Evolutionary conservation across 106 monocot genomes (phyloP), one percentile per base, ranked within the genome.

Genomic region (Acorus gramineus): DNA sequence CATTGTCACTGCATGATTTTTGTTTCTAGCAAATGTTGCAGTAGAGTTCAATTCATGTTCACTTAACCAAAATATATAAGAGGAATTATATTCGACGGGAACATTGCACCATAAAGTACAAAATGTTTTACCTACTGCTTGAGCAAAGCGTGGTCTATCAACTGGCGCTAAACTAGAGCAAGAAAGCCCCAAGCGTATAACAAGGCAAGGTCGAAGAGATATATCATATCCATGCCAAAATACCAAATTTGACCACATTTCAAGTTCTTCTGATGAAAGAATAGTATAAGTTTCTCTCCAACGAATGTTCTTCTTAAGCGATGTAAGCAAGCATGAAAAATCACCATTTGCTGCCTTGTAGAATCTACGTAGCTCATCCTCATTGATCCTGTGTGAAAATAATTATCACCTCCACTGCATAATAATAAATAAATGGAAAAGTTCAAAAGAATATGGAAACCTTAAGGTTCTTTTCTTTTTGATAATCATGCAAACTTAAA

Each of bases 181-280:
- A 64, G 96, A 87, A 67, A 83, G 80, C 61, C 96, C 96, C 56
- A 98, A 74, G 56, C 96, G 82, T 61, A 98, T 77, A 64, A 98
- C 63, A 61, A 98, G 85, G 81, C 91, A 91, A 60, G 87, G 96
- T 5, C 81, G 80, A 13, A 79, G 60, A 69, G 79, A 69, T 47
- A 79, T 56, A 75, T 98, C 96, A 79, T 48, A 79, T 67, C 96
- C 91, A 74, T 98, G 96, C 91, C 91, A 98, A 68, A 91, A 98
- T 5, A 91, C 85, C 60, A 91, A 69, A 66, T 87, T 76, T 7
- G 91, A 88, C 96, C 96, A 98, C 47, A 9, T 68, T 68, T 98
- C 74, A 4, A 98, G 91, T 74, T 98, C 87, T 71, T 85, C 57
- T 11, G 59, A 67, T 46, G 96, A 79, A 63, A 98, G 91, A 64